These are phyloP conservation scores for Kockiozyma suomiensis DNA, from an alignment of 805 yeast species.

Conservation along the genomic window DNA sequence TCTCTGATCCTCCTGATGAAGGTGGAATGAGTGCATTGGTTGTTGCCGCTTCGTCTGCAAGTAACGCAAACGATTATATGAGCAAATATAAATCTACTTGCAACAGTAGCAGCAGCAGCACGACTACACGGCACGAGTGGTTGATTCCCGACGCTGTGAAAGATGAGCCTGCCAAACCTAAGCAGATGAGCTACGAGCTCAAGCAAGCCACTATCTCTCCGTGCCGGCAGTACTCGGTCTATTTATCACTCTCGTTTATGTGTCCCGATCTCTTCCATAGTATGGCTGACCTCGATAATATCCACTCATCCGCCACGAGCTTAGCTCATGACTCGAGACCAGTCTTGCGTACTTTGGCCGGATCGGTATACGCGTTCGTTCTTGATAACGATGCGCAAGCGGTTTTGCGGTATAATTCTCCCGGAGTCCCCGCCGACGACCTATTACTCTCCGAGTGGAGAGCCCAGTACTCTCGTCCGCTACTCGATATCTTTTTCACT, in stretches of 20 bases:
- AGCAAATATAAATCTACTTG: not conserved
- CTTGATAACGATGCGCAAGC: slow-evolving; percentile 13
- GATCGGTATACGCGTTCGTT: slow-evolving; percentile 15
- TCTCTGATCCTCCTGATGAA: not conserved
- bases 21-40: not conserved
- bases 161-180: not conserved
- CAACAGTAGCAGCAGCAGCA: not conserved
- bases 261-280: slow-evolving; percentile 21
- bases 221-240: slow-evolving; percentile 14
- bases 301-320: not conserved
- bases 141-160: not conserved
- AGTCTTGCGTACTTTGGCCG: slow-evolving; percentile 1
- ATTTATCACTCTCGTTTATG: slow-evolving; percentile 19
- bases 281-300: slow-evolving; percentile 6
- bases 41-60: slow-evolving; percentile 1
- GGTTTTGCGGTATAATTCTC: not conserved
- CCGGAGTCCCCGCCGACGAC: slow-evolving; percentile 2
- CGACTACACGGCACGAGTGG: not conserved
- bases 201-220: slow-evolving; percentile 23
- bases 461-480: slow-evolving; percentile 9
- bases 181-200: not conserved
- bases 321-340: slow-evolving; percentile 1
- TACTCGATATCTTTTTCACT: slow-evolving; percentile 17
- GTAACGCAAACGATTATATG: not conserved
- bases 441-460: slow-evolving; percentile 19